Evolutionary conservation across 768 basidiomycete species (phyloP).

Genomic region (Phlegmacium glaucopus): DNA sequence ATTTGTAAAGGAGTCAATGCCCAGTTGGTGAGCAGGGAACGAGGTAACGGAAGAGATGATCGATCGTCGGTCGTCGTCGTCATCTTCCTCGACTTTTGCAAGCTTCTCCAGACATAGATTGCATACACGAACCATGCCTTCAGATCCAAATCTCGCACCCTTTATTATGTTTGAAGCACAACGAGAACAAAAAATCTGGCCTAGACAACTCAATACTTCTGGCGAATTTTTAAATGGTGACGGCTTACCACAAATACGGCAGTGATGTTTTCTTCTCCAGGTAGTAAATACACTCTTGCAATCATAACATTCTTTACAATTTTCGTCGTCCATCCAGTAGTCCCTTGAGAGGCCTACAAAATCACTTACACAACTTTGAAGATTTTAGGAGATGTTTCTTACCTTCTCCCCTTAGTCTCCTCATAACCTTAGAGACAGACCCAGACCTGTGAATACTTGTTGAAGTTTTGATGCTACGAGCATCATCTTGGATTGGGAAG

Average conservation of each 20-base stretch:
- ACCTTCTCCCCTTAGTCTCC: constrained; percentile 90
- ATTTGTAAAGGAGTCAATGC: constrained; percentile 33
- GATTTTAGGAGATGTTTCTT: constrained; percentile 13
- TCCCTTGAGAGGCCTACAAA: constrained; percentile 77
- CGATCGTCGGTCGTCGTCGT: constrained; percentile 86
- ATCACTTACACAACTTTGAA: constrained; percentile 2
- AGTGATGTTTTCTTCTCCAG: constrained; percentile 96
- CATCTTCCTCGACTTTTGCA: constrained; percentile 82
- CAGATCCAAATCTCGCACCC: constrained; percentile 87
- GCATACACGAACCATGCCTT: constrained; percentile 95
- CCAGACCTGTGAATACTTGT: constrained; percentile 68
- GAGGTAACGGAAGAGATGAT: constrained; percentile 69
- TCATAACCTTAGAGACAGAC: constrained; percentile 89
- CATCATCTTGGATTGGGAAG: constrained; percentile 89
- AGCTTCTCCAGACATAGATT: constrained; percentile 94
- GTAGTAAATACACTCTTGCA: constrained; percentile 93
- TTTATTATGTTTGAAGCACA: constrained; percentile 98
- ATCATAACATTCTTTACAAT: constrained; percentile 93
- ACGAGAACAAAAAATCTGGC: constrained; percentile 96
- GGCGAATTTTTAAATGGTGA: not conserved
- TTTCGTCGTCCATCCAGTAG: constrained; percentile 99
- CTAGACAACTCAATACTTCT: constrained; percentile 31
- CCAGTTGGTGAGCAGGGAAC: constrained; percentile 78
- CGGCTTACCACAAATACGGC: constrained; percentile 85
- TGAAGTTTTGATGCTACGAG: constrained; percentile 78